Base-by-base conservation (phyloP, 495 filamentous ascomycete species). In the Poronia punctata region DNA sequence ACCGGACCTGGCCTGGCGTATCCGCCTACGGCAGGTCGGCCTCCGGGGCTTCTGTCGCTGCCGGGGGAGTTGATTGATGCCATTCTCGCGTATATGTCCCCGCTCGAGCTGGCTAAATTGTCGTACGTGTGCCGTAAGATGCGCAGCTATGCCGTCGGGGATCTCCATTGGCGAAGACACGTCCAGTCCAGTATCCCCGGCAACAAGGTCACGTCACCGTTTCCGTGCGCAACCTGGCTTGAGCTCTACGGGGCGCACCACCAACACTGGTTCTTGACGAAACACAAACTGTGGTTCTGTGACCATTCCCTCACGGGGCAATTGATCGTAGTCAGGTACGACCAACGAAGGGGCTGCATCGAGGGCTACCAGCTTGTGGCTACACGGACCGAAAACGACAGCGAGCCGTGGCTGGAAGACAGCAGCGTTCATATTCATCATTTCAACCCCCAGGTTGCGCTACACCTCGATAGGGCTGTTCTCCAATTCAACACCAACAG, bases 241-340 rank as follows among this genome's bases (percentile, higher is more conserved):
- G 71, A 76, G 18, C 71, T 97, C 5, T 95, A 83, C 48, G 61
- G 74, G 22, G 71, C 80, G 19, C 82, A 89, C 54, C 71, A 89
- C 39, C 81, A 83, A 1, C 80, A 80, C 50, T 94, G 92, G 84
- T 96, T 93, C 51, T 70, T 97, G 1, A 68, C 84, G 0, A 73
- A 72, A 40, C 64, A 85, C 45, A 87, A 84, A 61, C 60, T 97
- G 27, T 97, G 90, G 90, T 88, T 93, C 51, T 74, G 77, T 22
- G 88, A 95, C 60, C 70, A 57, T 18, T 70, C 75, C n/a, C 63
- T 78, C 19, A 71, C 65, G 0, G 88, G 88, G 0, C 80, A 79
- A 36, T 53, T 95, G 23, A 70, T 93, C 15, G 55, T 94, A 14
- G 68, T 75, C 19, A 78, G 82, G 0, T 96, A 88, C 51, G 78